phyloP scores from a whole-genome alignment of 768 basidiomycete genomes.

The Dioszegia aurantiaca region DNA sequence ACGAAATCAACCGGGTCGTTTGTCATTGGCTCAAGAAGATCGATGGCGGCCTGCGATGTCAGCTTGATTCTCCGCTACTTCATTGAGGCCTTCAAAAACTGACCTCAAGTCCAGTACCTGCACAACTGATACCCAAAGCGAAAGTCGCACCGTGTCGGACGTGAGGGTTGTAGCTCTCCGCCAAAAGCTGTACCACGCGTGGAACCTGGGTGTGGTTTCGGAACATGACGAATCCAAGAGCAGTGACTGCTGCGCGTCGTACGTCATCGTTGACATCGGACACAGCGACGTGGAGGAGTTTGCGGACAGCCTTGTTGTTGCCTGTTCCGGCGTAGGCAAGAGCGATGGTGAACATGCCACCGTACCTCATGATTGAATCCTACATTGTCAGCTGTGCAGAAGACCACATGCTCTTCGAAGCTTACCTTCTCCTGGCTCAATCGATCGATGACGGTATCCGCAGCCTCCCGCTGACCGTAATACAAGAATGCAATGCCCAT shows the following conservation, averaged over 20 bases:
- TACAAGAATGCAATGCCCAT: conserved; percentile 88
- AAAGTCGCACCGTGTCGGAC: conserved; percentile 95
- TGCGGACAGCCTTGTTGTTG: conserved; percentile 86
- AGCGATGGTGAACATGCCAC: conserved; percentile 93
- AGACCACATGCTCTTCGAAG: conserved; percentile 8
- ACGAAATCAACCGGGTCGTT: conserved; percentile 98
- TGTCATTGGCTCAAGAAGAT: conserved; percentile 95
- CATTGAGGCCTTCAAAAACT: conserved; percentile 31
- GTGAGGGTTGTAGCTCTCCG: conserved; percentile 98
- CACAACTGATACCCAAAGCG: conserved; percentile 94
- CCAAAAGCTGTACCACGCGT: conserved; percentile 89
- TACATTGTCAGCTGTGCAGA: conserved; percentile 49
- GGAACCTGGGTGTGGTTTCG: conserved; percentile 96
- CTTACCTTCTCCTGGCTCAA: conserved; percentile 81
- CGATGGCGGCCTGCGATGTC: conserved; percentile 75
- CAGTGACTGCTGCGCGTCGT: conserved; percentile 90
- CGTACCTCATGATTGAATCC: conserved; percentile 96
- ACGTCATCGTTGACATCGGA: conserved; percentile 98
- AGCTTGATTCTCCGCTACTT: not conserved
- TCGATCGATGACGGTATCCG: conserved; percentile 73
- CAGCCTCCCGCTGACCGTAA: conserved; percentile 89
- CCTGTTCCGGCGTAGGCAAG: conserved; percentile 95
- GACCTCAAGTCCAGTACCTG: conserved; percentile 91
- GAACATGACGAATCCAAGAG: conserved; percentile 92
- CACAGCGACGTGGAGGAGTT: conserved; percentile 90